Evolutionary conservation across 139 green algal genomes (phyloP), one percentile per base, ranked within the genome.

Genomic region (Chlamydomonas asymmetrica): DNA sequence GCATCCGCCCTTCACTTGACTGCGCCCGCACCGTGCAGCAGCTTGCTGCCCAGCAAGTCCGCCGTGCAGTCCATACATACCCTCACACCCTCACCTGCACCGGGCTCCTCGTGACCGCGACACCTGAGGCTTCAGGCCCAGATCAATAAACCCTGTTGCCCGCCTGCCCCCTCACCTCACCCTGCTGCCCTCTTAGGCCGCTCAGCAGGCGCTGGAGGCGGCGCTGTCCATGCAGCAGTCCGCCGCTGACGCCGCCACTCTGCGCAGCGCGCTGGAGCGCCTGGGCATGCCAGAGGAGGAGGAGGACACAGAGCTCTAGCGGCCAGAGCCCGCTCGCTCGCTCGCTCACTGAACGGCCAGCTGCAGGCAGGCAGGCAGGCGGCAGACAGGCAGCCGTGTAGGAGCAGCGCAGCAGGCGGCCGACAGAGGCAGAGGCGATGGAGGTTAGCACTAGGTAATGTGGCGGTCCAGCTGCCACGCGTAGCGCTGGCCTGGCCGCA

Each of bases 191-290:
- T 40, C 5, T 4, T 39, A 66, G 62, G 63, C 66, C 16, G 80
- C 80, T 1, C 80, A 85, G 70, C 68, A 73, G 35, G 57, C 65
- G 32, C 56, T 81, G 9, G 89, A 96, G 61, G 52, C 85, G 39
- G 94, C 95, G 1, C 87, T 98, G 25, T 78, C 87, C 77, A 92
- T 97, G 76, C 85, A 72, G 54, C 66, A 66, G 34, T 81, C 82
- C 35, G 84, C 81, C 20, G 78, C 85, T 3, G 95, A 99, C 74
- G 82, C 84, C 0, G 92, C 88, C 61, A 59, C 91, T 34, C 98
- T 99, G 73, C 97, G 97, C 83, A 79, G 80, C 9, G 90, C 93
- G 1, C 95, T 98, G 60, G 94, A 97, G 66, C 92, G 93, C 73
- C 76, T 98, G 43, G 70, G 76, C 1, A 66, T 92, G 29, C 76